Evolutionary conservation across 306 rosid genomes (phyloP).

Genomic region (Rubus parviflorus): DNA sequence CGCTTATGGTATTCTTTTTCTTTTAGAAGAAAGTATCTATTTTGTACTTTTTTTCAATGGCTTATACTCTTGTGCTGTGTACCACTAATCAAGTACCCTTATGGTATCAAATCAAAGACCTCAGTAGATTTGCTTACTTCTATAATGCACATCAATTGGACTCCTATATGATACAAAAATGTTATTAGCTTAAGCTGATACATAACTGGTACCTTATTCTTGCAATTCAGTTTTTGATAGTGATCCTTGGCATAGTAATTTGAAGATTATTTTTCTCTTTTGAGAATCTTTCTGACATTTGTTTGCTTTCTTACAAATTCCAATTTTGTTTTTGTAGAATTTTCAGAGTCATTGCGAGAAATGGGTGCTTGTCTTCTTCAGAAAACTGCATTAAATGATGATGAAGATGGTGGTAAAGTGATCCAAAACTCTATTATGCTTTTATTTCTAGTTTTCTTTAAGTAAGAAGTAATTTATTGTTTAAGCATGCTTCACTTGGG

Average conservation of each 20-base stretch:
- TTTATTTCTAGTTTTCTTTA: conserved; percentile 6
- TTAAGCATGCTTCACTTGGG: not conserved
- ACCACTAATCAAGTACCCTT: not conserved
- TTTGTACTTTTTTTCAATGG: not conserved
- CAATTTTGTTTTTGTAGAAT: conserved; percentile 49
- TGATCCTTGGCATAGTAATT: not conserved
- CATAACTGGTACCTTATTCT: not conserved
- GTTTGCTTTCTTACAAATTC: conserved; percentile 2
- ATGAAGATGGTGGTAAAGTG: conserved; percentile 78
- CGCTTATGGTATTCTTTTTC: conserved; percentile 64
- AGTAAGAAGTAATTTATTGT: not conserved
- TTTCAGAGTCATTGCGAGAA: conserved; percentile 80
- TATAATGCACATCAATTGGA: not conserved
- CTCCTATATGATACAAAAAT: not conserved
- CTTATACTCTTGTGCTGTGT: not conserved
- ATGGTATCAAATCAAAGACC: not conserved
- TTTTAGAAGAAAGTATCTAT: not conserved
- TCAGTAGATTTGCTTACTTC: not conserved
- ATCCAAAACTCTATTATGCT: conserved; percentile 10
- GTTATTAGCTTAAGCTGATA: conserved; percentile 1
- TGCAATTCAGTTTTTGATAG: not conserved
- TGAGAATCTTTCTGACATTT: not conserved
- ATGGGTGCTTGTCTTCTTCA: conserved; percentile 92
- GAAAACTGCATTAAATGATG: conserved; percentile 88
- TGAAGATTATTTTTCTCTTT: not conserved